Evolutionary conservation across 2,329 filamentous ascomycete species (phyloP).

Genomic region (Juglanconis sp.): DNA sequence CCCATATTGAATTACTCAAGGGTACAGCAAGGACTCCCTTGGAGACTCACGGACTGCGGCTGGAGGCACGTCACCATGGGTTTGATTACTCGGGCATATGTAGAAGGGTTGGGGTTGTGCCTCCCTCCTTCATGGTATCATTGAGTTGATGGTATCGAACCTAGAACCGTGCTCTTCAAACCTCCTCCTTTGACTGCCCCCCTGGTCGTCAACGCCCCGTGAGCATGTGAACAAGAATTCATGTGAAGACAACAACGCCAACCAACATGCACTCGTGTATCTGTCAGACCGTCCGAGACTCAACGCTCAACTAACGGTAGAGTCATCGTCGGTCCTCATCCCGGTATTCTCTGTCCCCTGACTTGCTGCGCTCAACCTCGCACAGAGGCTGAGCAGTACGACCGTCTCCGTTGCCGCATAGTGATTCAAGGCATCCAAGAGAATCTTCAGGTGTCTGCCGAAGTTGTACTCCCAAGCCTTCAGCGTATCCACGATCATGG

Average conservation of each 20-base stretch:
- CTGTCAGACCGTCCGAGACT: not conserved
- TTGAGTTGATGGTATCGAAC: slow-evolving; percentile 9
- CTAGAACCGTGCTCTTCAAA: not conserved
- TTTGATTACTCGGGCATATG: not conserved
- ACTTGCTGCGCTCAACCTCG: slow-evolving; percentile 75
- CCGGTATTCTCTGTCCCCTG: slow-evolving; percentile 68
- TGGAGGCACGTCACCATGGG: too few relatives aligned
- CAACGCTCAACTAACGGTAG: slow-evolving; percentile 10
- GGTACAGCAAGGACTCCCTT: too few relatives aligned
- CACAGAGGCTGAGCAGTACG: slow-evolving; percentile 83
- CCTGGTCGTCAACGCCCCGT: not conserved
- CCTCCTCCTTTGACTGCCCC: not conserved
- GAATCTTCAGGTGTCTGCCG: slow-evolving; percentile 83
- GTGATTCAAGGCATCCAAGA: slow-evolving; percentile 93
- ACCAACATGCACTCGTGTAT: not conserved
- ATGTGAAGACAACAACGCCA: slow-evolving; percentile 3
- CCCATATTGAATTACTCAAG: too few relatives aligned
- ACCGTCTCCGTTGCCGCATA: slow-evolving; percentile 97
- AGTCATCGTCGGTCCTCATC: slow-evolving; percentile 56
- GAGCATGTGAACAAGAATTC: not conserved
- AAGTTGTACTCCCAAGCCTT: slow-evolving; percentile 93
- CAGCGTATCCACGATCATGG: slow-evolving; percentile 72
- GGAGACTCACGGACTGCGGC: too few relatives aligned
- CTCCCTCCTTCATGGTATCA: slow-evolving; percentile 9
- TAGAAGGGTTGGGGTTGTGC: not conserved